Percentiles rank a stretch among this genome's conserved stretches.
Evolutionary conservation across 2,329 filamentous ascomycete genomes (phyloP).

Genomic region (Ophiocordyceps camponoti-rufipedis): DNA sequence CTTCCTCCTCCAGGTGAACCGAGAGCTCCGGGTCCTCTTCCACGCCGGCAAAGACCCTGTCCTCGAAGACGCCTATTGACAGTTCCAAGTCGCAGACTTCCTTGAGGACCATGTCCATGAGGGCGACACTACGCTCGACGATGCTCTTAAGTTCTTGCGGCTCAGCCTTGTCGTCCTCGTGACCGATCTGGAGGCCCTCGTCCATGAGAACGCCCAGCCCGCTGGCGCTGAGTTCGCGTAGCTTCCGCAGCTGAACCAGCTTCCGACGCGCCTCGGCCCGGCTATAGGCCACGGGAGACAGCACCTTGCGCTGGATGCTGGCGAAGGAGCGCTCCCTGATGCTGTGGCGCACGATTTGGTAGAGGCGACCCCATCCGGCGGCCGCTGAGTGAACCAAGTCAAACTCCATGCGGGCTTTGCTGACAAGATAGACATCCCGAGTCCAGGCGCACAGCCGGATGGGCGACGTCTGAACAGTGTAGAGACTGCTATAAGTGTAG

Average conservation of each 20-base stretch:
- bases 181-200: constrained; percentile 56
- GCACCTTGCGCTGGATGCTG: constrained; percentile 51
- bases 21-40: constrained; percentile 42
- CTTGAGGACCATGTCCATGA: constrained; percentile 73
- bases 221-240: constrained; percentile 68
- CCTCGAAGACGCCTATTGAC: constrained; percentile 44
- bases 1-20: constrained; percentile 30
- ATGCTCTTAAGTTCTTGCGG: constrained; percentile 46
- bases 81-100: constrained; percentile 49
- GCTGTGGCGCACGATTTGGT: constrained; percentile 59
- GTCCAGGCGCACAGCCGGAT: constrained; percentile 54
- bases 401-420: constrained; percentile 23
- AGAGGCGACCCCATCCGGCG: constrained; percentile 49
- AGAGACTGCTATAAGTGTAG: constrained; percentile 60
- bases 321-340: constrained; percentile 54
- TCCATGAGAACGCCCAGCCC: constrained; percentile 76
- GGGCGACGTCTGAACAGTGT: constrained; percentile 75
- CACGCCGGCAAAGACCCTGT: constrained; percentile 44
- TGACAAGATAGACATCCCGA: constrained; percentile 51
- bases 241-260: constrained; percentile 48
- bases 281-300: constrained; percentile 62
- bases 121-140: constrained; percentile 59
- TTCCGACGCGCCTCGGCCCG: constrained; percentile 61
- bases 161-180: constrained; percentile 38
- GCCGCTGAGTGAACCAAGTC: constrained; percentile 17